Evolutionary conservation across 148 eudicot genomes (phyloP).

Genomic region (Fagopyrum tataricum): DNA sequence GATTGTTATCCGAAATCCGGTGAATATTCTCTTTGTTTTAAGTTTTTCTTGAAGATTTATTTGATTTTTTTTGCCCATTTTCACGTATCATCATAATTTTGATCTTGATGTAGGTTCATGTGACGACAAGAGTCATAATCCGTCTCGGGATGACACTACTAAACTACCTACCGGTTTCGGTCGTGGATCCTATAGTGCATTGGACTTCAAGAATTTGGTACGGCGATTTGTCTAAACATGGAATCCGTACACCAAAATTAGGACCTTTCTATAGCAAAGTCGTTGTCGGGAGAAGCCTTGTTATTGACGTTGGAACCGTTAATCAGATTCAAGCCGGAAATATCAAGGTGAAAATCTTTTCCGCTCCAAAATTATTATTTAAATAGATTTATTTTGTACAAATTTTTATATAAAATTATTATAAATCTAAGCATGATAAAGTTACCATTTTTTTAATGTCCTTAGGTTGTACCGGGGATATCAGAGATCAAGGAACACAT

Average conservation of each 20-base stretch:
- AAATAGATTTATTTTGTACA: too few relatives aligned
- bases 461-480: conserved; percentile 28
- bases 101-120: conserved; percentile 26
- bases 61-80: neutral
- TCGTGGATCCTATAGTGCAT: conserved; percentile 20
- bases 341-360: conserved; percentile 23
- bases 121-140: conserved; percentile 17
- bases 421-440: too few relatives aligned
- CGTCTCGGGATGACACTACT: conserved; percentile 23
- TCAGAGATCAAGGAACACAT: conserved; percentile 13
- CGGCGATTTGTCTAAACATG: conserved; percentile 26
- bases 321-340: conserved; percentile 14
- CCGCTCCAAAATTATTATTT: neutral
- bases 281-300: conserved; percentile 19
- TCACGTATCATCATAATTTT: neutral
- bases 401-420: too few relatives aligned
- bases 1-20: conserved; percentile 35
- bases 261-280: conserved; percentile 29
- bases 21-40: neutral
- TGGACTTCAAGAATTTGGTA: conserved; percentile 9
- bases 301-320: conserved; percentile 32
- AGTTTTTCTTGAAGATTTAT: neutral
- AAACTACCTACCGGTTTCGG: conserved; percentile 15
- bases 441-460: neutral
- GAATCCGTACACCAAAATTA: conserved; percentile 23